Conservation (phyloP, 169 alveolate species). For the Plasmodium knowlesi region DNA sequence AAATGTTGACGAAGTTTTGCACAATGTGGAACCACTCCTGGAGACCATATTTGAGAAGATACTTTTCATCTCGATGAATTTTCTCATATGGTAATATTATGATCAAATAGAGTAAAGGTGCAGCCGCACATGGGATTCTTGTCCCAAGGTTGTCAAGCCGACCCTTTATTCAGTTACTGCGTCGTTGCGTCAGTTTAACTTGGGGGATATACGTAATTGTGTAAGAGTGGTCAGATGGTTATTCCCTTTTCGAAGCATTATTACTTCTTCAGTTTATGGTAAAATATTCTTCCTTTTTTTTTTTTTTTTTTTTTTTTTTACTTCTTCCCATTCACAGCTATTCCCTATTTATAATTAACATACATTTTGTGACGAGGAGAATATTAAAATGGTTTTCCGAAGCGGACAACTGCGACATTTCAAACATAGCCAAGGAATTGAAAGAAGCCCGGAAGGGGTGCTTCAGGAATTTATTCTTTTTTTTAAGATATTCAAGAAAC, state of each 20-base stretch:
- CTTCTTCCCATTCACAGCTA: constrained; percentile 63
- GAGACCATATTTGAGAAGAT: constrained; percentile 84
- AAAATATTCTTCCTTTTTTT: background rate
- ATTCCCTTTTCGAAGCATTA: background rate
- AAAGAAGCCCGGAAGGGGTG: constrained; percentile 33
- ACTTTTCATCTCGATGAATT: constrained; percentile 82
- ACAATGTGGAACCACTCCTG: constrained; percentile 79
- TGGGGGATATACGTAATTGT: background rate
- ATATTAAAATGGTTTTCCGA: constrained; percentile 75
- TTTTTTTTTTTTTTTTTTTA: constrained; percentile 16
- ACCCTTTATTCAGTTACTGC: no score
- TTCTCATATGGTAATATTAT: constrained; percentile 79
- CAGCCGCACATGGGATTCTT: background rate
- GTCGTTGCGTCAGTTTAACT: background rate
- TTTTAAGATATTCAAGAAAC: constrained; percentile 34
- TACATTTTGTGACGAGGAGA: constrained; percentile 65
- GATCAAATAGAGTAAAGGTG: background rate
- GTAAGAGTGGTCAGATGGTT: background rate
- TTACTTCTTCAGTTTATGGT: background rate
- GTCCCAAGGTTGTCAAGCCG: constrained; percentile 10
- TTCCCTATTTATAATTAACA: constrained; percentile 64
- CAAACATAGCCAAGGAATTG: constrained; percentile 24
- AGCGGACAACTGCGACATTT: constrained; percentile 64
- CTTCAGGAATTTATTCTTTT: constrained; percentile 30
- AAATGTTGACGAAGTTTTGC: constrained; percentile 69